These are phyloP conservation scores for Coemansia sp. DNA, from an alignment of 192 early-diverging fungal species.

Conservation along the genomic window DNA sequence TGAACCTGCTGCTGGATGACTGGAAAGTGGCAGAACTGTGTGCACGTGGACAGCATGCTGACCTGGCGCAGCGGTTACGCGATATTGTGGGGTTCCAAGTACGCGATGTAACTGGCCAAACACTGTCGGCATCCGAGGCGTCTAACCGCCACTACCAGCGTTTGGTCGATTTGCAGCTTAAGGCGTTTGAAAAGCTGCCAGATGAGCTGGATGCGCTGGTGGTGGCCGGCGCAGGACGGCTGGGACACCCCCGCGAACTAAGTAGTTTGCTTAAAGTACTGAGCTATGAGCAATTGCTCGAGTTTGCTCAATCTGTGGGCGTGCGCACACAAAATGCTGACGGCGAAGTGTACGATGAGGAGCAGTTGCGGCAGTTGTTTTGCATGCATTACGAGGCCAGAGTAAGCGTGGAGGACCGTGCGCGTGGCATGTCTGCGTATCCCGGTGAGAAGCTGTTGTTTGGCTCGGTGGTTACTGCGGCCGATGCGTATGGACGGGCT, in stretches of 20 bases:
- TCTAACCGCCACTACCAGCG: conserved; percentile 61
- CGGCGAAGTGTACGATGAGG: not conserved
- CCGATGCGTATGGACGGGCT: conserved; percentile 57
- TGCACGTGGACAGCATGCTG: conserved; percentile 22
- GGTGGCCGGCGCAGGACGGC: conserved; percentile 66
- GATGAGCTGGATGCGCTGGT: conserved; percentile 61
- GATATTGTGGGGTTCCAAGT: conserved; percentile 67
- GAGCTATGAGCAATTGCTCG: conserved; percentile 48
- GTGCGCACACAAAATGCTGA: conserved; percentile 55
- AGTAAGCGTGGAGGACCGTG: conserved; percentile 61
- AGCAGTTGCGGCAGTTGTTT: conserved; percentile 3
- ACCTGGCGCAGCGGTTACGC: conserved; percentile 68
- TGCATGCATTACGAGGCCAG: conserved; percentile 11
- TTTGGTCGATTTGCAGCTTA: conserved; percentile 68
- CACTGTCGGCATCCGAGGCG: conserved; percentile 67
- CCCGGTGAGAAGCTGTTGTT: conserved; percentile 63
- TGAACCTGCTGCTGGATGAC: conserved; percentile 79
- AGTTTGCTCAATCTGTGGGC: conserved; percentile 62
- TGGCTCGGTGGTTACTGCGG: conserved; percentile 65
- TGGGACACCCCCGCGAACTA: conserved; percentile 59
- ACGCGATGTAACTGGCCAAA: conserved; percentile 74
- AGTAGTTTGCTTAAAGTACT: conserved; percentile 58
- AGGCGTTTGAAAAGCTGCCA: conserved; percentile 69
- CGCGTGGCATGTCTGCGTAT: conserved; percentile 14
- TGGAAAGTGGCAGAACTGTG: conserved; percentile 64